Evolutionary conservation across 2,329 filamentous ascomycete species (phyloP).

Genomic region (Chaetothyriales sp.): DNA sequence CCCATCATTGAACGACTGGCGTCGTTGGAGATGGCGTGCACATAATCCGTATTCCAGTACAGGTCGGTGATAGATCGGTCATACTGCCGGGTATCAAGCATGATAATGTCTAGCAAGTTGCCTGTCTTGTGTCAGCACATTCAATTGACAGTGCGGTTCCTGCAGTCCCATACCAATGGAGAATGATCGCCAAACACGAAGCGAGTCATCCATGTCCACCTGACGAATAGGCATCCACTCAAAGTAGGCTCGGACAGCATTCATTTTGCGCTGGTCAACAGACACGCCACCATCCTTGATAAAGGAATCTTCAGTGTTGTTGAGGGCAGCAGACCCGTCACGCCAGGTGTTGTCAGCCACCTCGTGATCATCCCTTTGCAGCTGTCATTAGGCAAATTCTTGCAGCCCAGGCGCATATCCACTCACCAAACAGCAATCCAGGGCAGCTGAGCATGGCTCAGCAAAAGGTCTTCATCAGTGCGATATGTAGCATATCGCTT

Average conservation of each 20-base stretch:
- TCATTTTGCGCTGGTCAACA: conserved; percentile 59
- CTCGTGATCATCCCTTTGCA: conserved; percentile 21
- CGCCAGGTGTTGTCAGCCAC: conserved; percentile 51
- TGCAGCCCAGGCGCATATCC: conserved; percentile 18
- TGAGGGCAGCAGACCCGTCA: conserved; percentile 44
- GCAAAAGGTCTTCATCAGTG: conserved; percentile 45
- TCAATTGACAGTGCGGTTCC: conserved; percentile 35
- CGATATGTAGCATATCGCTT: conserved; percentile 43
- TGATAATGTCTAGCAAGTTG: conserved; percentile 49
- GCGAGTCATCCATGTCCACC: conserved; percentile 51
- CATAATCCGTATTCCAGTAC: conserved; percentile 47
- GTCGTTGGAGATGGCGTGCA: conserved; percentile 49
- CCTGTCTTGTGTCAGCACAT: conserved; percentile 54
- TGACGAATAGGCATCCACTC: conserved; percentile 30
- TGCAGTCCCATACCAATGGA: conserved; percentile 35
- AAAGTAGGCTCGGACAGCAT: conserved; percentile 45
- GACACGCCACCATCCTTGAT: conserved; percentile 40
- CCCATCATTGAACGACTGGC: conserved; percentile 57
- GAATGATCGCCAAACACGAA: conserved; percentile 51
- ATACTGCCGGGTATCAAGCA: conserved; percentile 55
- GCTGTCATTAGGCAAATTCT: neutral
- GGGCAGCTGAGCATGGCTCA: conserved; percentile 41
- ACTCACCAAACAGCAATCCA: conserved; percentile 54
- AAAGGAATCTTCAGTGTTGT: conserved; percentile 55
- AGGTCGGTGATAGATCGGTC: conserved; percentile 49